Conservation (phyloP, 1,139 yeast genomes). For the Pneumocystis murina region DNA sequence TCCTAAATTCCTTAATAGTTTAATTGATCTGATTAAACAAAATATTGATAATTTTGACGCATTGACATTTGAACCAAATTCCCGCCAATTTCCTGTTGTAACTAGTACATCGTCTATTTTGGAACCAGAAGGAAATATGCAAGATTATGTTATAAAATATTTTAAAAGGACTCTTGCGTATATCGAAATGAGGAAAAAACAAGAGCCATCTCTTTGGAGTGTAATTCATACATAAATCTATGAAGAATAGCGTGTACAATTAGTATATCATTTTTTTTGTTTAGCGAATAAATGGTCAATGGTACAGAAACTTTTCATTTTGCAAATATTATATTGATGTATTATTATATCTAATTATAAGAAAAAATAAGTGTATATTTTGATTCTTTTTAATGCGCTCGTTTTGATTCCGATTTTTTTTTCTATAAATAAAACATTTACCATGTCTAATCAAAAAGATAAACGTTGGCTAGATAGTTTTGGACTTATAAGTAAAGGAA, state of each 20-base stretch:
- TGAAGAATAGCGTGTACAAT: neutral
- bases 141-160: conserved; percentile 25
- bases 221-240: neutral
- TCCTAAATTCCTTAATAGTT: conserved; percentile 29
- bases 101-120: conserved; percentile 11
- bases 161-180: conserved; percentile 56
- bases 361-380: neutral
- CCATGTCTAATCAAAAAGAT: neutral
- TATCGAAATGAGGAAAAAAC: conserved; percentile 48
- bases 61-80: conserved; percentile 28
- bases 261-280: neutral
- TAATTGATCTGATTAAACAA: conserved; percentile 68
- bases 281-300: neutral
- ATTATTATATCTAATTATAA: neutral
- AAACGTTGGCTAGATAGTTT: conserved; percentile 4
- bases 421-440: neutral
- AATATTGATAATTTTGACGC: conserved; percentile 45
- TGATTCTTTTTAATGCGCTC: neutral
- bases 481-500: conserved; percentile 16
- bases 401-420: neutral
- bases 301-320: no score
- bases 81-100: conserved; percentile 1
- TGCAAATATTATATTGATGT: neutral
- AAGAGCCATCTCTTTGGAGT: conserved; percentile 25
- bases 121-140: conserved; percentile 8